Percentiles rank a stretch among this genome's conserved stretches.
Evolutionary conservation across 306 rosid species (phyloP).

Genomic region (Parietaria judaica): DNA sequence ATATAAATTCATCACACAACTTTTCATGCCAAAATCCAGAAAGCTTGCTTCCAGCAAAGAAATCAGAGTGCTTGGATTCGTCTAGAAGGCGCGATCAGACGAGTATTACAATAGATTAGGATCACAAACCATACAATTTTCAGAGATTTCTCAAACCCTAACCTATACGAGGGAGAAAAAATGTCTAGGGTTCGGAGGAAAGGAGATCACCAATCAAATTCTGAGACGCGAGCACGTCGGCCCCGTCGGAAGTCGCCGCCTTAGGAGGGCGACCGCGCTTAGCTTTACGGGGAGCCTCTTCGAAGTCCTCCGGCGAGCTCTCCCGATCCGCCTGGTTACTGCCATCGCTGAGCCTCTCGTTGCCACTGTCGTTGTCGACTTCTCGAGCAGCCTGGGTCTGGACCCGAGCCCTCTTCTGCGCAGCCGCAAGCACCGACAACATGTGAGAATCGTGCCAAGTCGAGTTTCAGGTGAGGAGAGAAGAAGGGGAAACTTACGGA

Average conservation of each 20-base stretch:
- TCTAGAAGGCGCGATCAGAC: no score
- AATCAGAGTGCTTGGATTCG: neutral
- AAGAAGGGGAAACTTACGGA: conserved; percentile 36
- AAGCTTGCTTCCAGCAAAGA: neutral
- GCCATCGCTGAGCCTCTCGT: conserved; percentile 29
- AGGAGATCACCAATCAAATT: conserved; percentile 53
- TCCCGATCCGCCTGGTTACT: conserved; percentile 50
- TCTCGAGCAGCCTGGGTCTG: conserved; percentile 1
- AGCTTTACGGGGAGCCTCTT: conserved; percentile 40
- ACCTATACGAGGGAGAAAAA: no score
- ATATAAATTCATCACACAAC: conserved; percentile 20
- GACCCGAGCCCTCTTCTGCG: conserved; percentile 45
- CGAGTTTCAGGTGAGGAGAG: neutral
- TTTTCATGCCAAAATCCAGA: neutral
- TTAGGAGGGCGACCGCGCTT: conserved; percentile 51
- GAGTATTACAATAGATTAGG: no score
- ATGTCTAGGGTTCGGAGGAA: neutral
- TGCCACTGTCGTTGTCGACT: conserved; percentile 28
- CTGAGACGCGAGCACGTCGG: conserved; percentile 27
- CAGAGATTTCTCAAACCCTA: no score
- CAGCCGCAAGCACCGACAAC: conserved; percentile 19
- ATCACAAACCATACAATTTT: no score
- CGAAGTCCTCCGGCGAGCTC: conserved; percentile 69
- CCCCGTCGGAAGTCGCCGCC: conserved; percentile 37
- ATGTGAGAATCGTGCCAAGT: conserved; percentile 16